Evolutionary conservation across 768 basidiomycete species (phyloP), one percentile per base, ranked within the genome.

Genomic region (Neoboletus brunneissimus): DNA sequence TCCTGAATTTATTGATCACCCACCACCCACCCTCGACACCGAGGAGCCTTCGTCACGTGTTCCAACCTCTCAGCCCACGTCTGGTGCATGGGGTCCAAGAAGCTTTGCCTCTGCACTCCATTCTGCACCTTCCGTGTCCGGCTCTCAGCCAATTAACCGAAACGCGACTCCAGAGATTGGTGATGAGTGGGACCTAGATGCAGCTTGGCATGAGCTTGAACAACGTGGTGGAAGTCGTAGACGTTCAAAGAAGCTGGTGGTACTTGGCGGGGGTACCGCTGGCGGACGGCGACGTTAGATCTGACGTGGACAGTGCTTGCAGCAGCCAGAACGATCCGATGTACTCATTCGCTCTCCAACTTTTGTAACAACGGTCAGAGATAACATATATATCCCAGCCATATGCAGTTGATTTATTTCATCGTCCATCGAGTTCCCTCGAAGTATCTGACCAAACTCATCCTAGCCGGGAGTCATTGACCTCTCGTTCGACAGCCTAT

Each of bases 41-140:
- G 69, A 68, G 27, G 64, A 59, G 10, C 46, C 18, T 27, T 42
- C 54, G 9, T 31, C 55, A 8, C 48, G 47, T 8, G 65, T 50
- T 40, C 46, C 53, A 3, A 20, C 54, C n/a, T 47, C 52, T 52
- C 64, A 58, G 16, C 49, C 60, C 18, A 51, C 65, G 13, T 57
- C 78, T 9, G 89, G 89, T 20, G 89, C 82, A 27, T 93, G 90
- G 91, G 90, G 90, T 23, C 75, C 79, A 18, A 77, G 88, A 53
- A 92, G 89, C 61, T 94, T 94, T 69, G 92, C 92, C 13, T 86
- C 89, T 11, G 87, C 91, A 0, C 72, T 88, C 54, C 85, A 88
- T 66, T 79, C 86, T 22, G 62, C 63, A 42, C 67, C 67, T 35
- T 45, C 63, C 12, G 82, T 86, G 0, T 68, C 87, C 45, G 82